Evolutionary conservation across 306 rosid genomes (phyloP), one percentile per base, ranked within the genome.

Genomic region (Benincasa hispida): DNA sequence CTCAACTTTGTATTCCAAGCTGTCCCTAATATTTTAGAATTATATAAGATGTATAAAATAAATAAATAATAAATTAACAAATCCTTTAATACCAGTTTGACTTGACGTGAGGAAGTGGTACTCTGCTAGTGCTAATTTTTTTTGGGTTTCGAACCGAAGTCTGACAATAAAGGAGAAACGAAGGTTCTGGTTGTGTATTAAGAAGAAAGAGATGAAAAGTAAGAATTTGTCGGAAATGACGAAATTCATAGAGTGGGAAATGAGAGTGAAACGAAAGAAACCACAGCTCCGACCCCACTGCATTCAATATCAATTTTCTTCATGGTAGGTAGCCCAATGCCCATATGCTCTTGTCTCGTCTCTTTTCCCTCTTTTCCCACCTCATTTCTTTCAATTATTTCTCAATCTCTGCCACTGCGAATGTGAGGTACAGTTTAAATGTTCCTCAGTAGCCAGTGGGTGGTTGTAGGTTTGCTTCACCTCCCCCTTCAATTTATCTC

Each of bases 331-430:
- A 48, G 73, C 19, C 51, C 73, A 39, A 39, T 8, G 32, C 53
- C 73, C 73, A 66, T 66, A 66, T 66, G 53, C 73, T 21, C 51
- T 39, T 66, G 73, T 66, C 73, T 21, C 25, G 47, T 66, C 17
- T 1, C 47, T 21, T n/a, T 10, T 28, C n/a, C 72, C 0, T 34
- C 11, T 13, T 9, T 65, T 35, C 27, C 50, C 48, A 66, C 67
- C 28, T 60, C 65, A 10, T 58, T 58, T 25, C 65, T 13, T 25
- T 58, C 65, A 27, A 58, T 24, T 17, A 15, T 15, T 39, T 6
- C 53, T 66, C 72, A 21, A 66, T 66, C 51, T 37, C 72, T 37
- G 72, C 72, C 72, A 66, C 30, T 66, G 51, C 73, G n/a, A 66
- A 66, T 66, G 30, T 66, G 73, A 42, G 73, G 53, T 66, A 39